A percentile compares a stretch with the other conserved stretches of the same genome.
These are phyloP conservation scores for Cercospora brassicicola DNA, from an alignment of 2,329 filamentous ascomycete genomes.

Conservation along the genomic window DNA sequence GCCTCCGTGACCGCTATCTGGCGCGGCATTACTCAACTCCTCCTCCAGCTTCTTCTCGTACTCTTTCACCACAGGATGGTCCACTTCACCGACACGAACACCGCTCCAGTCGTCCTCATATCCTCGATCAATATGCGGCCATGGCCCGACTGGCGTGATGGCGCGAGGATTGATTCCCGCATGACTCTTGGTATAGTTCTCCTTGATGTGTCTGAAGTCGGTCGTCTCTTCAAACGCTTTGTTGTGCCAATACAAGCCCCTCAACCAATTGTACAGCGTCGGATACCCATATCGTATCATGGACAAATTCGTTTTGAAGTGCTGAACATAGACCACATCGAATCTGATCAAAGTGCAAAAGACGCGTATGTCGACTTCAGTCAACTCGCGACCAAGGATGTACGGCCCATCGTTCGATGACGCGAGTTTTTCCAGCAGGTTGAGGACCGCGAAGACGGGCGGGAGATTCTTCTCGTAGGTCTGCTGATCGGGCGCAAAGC, in stretches of 20 bases:
- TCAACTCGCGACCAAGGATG: constrained; percentile 56
- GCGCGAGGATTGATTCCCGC: constrained; percentile 59
- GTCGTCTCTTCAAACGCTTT: constrained; percentile 60
- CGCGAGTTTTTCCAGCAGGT: constrained; percentile 57
- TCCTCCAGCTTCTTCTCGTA: constrained; percentile 34
- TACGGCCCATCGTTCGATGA: constrained; percentile 54
- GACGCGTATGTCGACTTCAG: constrained; percentile 60
- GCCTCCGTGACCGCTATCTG: neutral
- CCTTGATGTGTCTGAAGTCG: constrained; percentile 67
- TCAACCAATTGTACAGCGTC: constrained; percentile 61
- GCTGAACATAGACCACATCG: constrained; percentile 63
- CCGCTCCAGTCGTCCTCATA: constrained; percentile 53
- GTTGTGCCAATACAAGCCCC: constrained; percentile 58
- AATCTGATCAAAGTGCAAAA: constrained; percentile 62
- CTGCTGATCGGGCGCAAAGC: constrained; percentile 58
- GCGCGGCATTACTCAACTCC: neutral
- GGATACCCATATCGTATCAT: constrained; percentile 61
- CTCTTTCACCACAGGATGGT: constrained; percentile 44
- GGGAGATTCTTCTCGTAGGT: constrained; percentile 57
- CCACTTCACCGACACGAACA: constrained; percentile 51
- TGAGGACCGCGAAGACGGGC: constrained; percentile 59
- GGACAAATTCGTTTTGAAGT: constrained; percentile 66
- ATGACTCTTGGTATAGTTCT: constrained; percentile 65
- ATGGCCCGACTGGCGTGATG: constrained; percentile 64
- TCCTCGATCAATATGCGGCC: constrained; percentile 57